Conservation (phyloP, 2,329 filamentous ascomycete genomes). For the Ampelomyces quisqualis region DNA sequence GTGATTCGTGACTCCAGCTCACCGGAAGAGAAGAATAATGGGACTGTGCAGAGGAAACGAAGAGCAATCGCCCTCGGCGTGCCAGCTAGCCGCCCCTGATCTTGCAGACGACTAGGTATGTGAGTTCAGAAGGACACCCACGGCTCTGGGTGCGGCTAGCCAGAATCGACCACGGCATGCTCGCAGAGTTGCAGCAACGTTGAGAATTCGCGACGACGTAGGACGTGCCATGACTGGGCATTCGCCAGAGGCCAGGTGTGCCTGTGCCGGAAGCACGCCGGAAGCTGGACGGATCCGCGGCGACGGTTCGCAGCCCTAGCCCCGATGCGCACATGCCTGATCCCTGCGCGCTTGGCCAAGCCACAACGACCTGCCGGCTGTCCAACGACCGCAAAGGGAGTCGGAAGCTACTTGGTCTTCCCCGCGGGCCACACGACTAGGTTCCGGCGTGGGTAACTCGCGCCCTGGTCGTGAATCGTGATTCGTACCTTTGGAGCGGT, state of each 20-base stretch:
- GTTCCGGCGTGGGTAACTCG: conserved; percentile 9
- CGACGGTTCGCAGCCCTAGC: conserved; percentile 27
- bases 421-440: conserved; percentile 34
- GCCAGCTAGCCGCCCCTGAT: conserved; percentile 1
- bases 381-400: conserved; percentile 24
- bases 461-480: no score
- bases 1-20: conserved; percentile 35
- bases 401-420: conserved; percentile 29
- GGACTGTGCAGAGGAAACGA: neutral
- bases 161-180: conserved; percentile 35
- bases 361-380: conserved; percentile 35
- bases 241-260: conserved; percentile 23
- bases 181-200: conserved; percentile 37
- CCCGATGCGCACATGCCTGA: neutral
- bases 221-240: conserved; percentile 33
- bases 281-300: conserved; percentile 27
- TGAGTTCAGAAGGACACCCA: conserved; percentile 39
- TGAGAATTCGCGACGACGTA: conserved; percentile 21
- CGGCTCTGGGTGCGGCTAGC: conserved; percentile 38
- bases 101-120: conserved; percentile 20
- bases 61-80: neutral
- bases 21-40: conserved; percentile 19
- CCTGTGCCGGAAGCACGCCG: conserved; percentile 19
- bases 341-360: conserved; percentile 4
- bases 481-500: conserved; percentile 21